Evolutionary conservation across 345 rosid species (phyloP), one percentile per base, ranked within the genome.

Genomic region (Salix koriyanagi): DNA sequence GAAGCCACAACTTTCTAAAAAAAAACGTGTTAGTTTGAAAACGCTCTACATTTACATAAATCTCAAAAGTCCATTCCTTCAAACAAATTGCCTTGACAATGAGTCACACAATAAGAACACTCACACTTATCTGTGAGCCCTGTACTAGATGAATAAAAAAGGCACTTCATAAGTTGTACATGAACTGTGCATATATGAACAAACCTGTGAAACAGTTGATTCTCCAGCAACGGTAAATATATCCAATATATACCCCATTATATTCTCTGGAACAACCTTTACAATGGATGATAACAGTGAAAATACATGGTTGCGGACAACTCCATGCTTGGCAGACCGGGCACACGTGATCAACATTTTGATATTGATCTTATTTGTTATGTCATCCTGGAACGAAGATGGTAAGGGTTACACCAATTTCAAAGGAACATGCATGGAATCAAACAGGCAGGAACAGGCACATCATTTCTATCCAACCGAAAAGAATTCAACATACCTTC

Each of bases 121-220:
- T 8, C 76, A 25, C 25, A 15, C 26, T 32, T 37, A 1, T 8
- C 9, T 39, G 41, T 39, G 41, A 39, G 11, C 54, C 54, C 28
- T 10, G 6, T 18, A 7, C 41, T 25, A 14, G n/a, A 36, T 4
- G 69, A 50, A 77, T n/a, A n/a, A 76, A 15, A 39, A 6, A 37
- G 50, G 18, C 23, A 62, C 25, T 81, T 28, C 5, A 65, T 41
- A 32, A 44, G 34, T 65, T 71, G 72, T 50, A 64, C 9, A 77
- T 72, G 67, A 72, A 39, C 32, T 65, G 67, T 23, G 77, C 70
- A 73, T 52, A 71, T 36, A 65, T 74, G 37, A 80, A 86, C 89
- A 80, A 83, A 96, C 99, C 98, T 93, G 94, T 52, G 86, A 85
- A 56, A 90, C 86, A 0, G 97, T 84, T 69, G 98, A 94, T 83